Evolutionary conservation across 1,139 yeast species (phyloP), one percentile per base, ranked within the genome.

Genomic region (Pneumocystis oryctolagi): DNA sequence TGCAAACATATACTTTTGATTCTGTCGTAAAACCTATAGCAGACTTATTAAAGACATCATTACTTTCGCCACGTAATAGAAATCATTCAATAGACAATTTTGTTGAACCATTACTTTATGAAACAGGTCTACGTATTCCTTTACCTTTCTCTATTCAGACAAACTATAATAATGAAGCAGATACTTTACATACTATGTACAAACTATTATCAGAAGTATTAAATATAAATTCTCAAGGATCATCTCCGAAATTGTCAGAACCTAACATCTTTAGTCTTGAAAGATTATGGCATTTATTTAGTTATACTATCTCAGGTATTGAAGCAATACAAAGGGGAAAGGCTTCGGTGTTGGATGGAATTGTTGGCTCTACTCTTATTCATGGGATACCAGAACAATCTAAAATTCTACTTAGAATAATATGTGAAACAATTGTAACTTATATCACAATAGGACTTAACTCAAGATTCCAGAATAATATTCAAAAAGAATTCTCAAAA

Each of bases 251-350:
- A 47, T 25, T 14, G 6, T 5, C n/a, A 3, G 55, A 47, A 12
- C 25, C 55, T n/a, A 47, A 25, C 30, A 14, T 25, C 31, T 47
- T 47, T 47, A 12, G 31, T 47, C 55, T 47, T 47, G 55, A 47
- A 5, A 47, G 14, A 47, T 47, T 47, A 25, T 47, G 55, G 55
- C 55, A 65, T n/a, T 65, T 80, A 9, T 74, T 84, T 42, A 75
- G 81, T 3, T 79, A 80, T 66, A 81, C 88, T 0, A 80, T 87
- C 35, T 81, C 82, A 64, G 80, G 87, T 0, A 71, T 80, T 16
- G 96, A 88, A 69, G 83, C 87, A 14, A 76, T 86, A 0, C 72
- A 85, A 30, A 77, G 96, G 65, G 94, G 94, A 1, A 66, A 75
- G 3, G 72, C 79, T 9, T 68, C 73, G 2, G 67, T 70, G 16